phyloP scores from a whole-genome alignment of 768 basidiomycete species.

The Boletus pseudo-olivaceus region DNA sequence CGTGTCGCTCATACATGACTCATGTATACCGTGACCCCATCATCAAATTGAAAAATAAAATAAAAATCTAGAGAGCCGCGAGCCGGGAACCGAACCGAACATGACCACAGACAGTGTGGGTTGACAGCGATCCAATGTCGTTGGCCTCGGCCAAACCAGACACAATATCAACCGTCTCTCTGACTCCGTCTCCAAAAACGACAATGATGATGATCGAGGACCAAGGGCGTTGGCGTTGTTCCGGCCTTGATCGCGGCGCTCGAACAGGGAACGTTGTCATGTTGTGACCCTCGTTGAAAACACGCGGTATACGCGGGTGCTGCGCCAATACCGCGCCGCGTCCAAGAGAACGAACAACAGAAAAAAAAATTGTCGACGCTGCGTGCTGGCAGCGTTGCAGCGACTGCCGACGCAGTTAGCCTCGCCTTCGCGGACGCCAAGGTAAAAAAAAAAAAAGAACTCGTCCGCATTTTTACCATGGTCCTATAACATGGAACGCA shows the following conservation, averaged over 20 bases:
- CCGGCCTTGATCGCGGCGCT: conserved; percentile 2
- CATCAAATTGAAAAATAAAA: background rate
- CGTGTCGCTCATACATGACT: background rate
- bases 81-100: background rate
- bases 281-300: conserved; percentile 25
- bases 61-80: background rate
- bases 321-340: conserved; percentile 9
- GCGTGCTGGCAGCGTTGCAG: conserved; percentile 2
- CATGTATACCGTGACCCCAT: background rate
- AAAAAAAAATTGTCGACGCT: background rate
- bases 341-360: background rate
- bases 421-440: background rate
- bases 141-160: background rate
- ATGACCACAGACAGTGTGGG: background rate
- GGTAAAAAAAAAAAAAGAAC: background rate
- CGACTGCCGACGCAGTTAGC: background rate
- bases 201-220: conserved; percentile 3
- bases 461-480: background rate
- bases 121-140: too few relatives aligned
- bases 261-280: background rate
- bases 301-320: conserved; percentile 14
- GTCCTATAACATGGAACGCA: conserved; percentile 10
- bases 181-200: background rate
- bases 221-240: background rate
- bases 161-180: too few relatives aligned